Evolutionary conservation across 2,329 filamentous ascomycete species (phyloP).

Genomic region (Thielaviopsis punctulata): DNA sequence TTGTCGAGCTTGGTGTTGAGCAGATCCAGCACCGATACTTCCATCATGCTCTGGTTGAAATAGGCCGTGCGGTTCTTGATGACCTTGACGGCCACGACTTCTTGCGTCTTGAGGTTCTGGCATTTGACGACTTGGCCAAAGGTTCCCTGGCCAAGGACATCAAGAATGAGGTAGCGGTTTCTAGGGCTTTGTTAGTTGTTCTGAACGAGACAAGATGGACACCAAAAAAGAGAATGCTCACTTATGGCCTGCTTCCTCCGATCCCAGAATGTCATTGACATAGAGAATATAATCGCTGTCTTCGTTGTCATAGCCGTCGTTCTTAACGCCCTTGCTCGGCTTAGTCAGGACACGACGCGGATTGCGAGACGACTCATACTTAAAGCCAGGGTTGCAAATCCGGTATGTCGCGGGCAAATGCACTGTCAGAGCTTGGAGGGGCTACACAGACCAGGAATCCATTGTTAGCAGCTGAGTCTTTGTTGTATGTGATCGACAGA

Average conservation of each 20-base stretch:
- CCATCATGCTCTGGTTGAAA: constrained; percentile 99
- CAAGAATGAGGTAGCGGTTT: constrained; percentile 90
- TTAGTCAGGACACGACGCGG: constrained; percentile 91
- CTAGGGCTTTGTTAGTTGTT: constrained; percentile 23
- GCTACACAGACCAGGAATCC: constrained; percentile 33
- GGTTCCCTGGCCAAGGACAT: constrained; percentile 91
- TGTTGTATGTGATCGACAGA: not conserved
- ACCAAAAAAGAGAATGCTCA: constrained; percentile 24
- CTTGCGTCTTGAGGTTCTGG: constrained; percentile 94
- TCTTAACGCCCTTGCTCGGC: constrained; percentile 95
- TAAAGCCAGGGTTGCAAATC: constrained; percentile 95
- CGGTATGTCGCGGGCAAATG: constrained; percentile 91
- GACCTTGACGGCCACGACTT: constrained; percentile 96
- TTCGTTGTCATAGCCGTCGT: constrained; percentile 97
- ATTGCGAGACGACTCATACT: constrained; percentile 96
- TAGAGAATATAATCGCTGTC: constrained; percentile 99
- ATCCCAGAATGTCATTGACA: constrained; percentile 95
- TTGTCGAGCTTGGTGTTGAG: constrained; percentile 98
- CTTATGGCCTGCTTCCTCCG: constrained; percentile 97
- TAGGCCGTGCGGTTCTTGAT: constrained; percentile 98
- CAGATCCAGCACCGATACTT: constrained; percentile 90
- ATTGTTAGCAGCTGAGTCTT: constrained; percentile 16
- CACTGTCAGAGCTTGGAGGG: constrained; percentile 83
- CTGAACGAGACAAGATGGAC: not conserved
- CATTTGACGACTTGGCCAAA: constrained; percentile 99